Base-by-base conservation (phyloP, 1,284 basidiomycete species). In the Cystobasidium pallidum region DNA sequence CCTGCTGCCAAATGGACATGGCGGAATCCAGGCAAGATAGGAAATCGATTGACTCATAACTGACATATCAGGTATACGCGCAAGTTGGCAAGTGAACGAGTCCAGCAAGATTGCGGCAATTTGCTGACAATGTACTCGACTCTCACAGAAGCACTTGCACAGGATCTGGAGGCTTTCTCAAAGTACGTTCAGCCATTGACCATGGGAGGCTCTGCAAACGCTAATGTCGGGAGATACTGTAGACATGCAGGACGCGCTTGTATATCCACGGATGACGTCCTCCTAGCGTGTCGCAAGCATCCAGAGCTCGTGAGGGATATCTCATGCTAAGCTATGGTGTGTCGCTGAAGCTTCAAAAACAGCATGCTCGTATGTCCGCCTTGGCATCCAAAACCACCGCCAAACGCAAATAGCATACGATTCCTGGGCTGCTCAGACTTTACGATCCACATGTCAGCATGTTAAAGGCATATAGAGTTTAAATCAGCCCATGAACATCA, bases 101-200 rank as follows among this genome's bases (percentile, higher is more conserved):
- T n/a, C n/a, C n/a, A n/a, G n/a, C n/a, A n/a, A n/a, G n/a, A n/a
- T n/a, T n/a, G n/a, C n/a, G n/a, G n/a, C n/a, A n/a, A n/a, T n/a
- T n/a, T n/a, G 36, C 28, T 32, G 19, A 52, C 45, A 3, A 17
- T 43, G 17, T 51, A 19, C 34, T 28, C 28, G 13, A 45, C 36
- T 39, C 13, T 39, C 15, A 39, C 49, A 71, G 68, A 64, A 43
- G 36, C 68, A 26, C 32, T 64, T 4, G 68, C 43, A 19, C 49
- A 54, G 49, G 68, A 71, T 36, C 51, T 71, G 26, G 68, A 71
- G 51, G 68, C 68, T 3, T 71, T 71, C 26, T 32, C 68, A 21
- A 64, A 54, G 68, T 71, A 26, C 2, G 34, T 63, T 30, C 21
- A 49, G 3, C 24, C 36, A 13, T 39, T 13, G n/a, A 39, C 26